Evolutionary conservation across 768 basidiomycete genomes (phyloP).

Genomic region (Austroboletus festivus): DNA sequence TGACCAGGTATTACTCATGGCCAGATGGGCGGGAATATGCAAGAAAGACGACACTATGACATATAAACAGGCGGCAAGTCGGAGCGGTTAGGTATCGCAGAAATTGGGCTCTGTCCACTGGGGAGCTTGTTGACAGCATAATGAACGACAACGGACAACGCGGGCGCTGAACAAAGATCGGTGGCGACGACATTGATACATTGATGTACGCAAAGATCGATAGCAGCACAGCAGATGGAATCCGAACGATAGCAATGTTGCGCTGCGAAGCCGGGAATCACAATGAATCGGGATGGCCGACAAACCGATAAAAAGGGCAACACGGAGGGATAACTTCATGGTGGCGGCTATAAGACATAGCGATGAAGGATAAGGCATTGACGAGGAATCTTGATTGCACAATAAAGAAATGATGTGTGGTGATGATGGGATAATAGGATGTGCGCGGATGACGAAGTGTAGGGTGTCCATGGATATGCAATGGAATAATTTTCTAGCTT

Average conservation of each 20-base stretch:
- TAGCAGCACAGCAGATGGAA: conserved; percentile 23
- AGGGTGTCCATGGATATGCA: conserved; percentile 28
- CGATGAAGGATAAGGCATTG: conserved; percentile 14
- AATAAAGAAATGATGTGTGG: conserved; percentile 29
- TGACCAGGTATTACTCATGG: conserved; percentile 7
- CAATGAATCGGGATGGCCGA: conserved; percentile 6
- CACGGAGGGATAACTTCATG: conserved; percentile 8
- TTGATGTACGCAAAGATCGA: conserved; percentile 20
- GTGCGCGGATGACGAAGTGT: conserved; percentile 19
- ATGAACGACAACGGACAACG: conserved; percentile 9
- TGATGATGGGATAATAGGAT: conserved; percentile 23
- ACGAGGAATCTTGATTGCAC: conserved; percentile 26
- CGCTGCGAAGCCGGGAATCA: conserved; percentile 4
- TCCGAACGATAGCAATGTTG: conserved; percentile 20
- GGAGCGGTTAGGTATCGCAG: conserved; percentile 19
- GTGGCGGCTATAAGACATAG: conserved; percentile 18
- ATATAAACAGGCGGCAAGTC: conserved; percentile 7
- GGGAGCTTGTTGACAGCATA: conserved; percentile 14
- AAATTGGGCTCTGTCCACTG: conserved; percentile 4
- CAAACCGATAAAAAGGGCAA: conserved; percentile 21
- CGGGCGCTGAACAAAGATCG: conserved; percentile 18
- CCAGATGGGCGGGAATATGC: conserved; percentile 17
- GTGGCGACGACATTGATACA: conserved; percentile 16
- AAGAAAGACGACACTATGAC: conserved; percentile 17
- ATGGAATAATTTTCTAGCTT: conserved; percentile 22